A percentile compares a stretch with the other conserved stretches of the same genome.
These are phyloP conservation scores for Schizonepeta tenuifolia DNA, from an alignment of 257 asterid species.

Conservation along the genomic window DNA sequence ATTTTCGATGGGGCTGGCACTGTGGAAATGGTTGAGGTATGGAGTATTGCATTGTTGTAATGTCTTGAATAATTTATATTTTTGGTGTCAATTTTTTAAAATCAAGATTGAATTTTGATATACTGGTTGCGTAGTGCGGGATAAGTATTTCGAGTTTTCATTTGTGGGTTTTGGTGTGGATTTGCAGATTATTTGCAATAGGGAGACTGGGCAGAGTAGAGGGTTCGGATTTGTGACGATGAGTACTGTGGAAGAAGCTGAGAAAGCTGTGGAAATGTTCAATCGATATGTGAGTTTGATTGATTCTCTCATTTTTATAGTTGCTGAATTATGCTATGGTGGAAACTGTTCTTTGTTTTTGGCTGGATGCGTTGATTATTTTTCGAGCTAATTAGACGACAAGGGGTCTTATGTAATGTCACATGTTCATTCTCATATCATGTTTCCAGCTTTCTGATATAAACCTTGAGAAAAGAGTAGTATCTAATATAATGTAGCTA, in stretches of 20 bases:
- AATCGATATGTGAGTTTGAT: slow-evolving; percentile 70
- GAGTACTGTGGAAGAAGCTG: slow-evolving; percentile 90
- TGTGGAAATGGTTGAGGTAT: slow-evolving; percentile 87
- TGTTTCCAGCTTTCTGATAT: too few species aligned
- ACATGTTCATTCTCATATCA: too few species aligned
- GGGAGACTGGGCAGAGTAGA: slow-evolving; percentile 81
- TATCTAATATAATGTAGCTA: too few species aligned
- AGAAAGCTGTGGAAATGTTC: slow-evolving; percentile 80
- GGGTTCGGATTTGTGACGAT: slow-evolving; percentile 97
- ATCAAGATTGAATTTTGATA: background rate
- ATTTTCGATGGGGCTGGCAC: slow-evolving; percentile 82
- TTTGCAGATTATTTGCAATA: slow-evolving; percentile 72
- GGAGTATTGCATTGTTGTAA: background rate
- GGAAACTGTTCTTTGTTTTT: background rate
- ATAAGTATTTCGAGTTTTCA: background rate
- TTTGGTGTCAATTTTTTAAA: background rate
- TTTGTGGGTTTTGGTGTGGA: slow-evolving; percentile 19
- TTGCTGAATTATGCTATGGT: background rate
- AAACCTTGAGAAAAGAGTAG: too few species aligned
- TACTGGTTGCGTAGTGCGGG: background rate
- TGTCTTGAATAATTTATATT: background rate
- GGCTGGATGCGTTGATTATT: too few species aligned
- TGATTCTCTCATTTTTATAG: background rate
- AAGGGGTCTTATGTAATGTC: too few species aligned
- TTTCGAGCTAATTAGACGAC: background rate